Percentiles rank a stretch among this genome's conserved stretches.
phyloP scores from a whole-genome alignment of 2,329 filamentous ascomycete genomes.

The Xylaria sp. region DNA sequence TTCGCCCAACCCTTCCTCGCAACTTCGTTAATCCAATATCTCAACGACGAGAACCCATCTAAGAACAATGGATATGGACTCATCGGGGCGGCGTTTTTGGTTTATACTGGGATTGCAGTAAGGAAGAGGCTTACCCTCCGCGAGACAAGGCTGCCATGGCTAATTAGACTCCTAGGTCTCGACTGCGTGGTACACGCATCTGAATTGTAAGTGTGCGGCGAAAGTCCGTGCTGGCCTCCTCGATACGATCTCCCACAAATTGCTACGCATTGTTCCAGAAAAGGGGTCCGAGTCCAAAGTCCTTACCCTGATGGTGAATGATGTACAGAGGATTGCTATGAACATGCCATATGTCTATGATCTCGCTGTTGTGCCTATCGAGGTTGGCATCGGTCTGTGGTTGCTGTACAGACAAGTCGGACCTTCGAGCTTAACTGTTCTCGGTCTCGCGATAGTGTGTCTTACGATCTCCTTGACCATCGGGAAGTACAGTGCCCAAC shows the following conservation, averaged over 20 bases:
- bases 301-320: background rate
- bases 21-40: background rate
- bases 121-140: background rate
- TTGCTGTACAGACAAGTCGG: constrained; percentile 1
- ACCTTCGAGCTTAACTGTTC: background rate
- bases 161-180: background rate
- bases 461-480: background rate
- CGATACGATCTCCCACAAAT: constrained; percentile 1
- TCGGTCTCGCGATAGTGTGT: constrained; percentile 1
- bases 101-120: background rate
- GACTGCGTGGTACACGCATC: background rate
- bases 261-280: background rate
- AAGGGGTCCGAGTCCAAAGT: background rate
- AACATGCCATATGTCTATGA: background rate
- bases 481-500: background rate
- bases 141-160: background rate
- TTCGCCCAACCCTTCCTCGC: background rate
- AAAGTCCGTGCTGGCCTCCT: background rate
- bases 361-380: background rate
- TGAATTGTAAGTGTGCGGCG: background rate
- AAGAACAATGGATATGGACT: background rate
- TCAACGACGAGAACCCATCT: background rate
- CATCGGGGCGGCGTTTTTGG: background rate
- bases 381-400: background rate
- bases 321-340: background rate